Base-by-base conservation (phyloP, 2,329 filamentous ascomycete species). In the Calonectria hawksworthii region DNA sequence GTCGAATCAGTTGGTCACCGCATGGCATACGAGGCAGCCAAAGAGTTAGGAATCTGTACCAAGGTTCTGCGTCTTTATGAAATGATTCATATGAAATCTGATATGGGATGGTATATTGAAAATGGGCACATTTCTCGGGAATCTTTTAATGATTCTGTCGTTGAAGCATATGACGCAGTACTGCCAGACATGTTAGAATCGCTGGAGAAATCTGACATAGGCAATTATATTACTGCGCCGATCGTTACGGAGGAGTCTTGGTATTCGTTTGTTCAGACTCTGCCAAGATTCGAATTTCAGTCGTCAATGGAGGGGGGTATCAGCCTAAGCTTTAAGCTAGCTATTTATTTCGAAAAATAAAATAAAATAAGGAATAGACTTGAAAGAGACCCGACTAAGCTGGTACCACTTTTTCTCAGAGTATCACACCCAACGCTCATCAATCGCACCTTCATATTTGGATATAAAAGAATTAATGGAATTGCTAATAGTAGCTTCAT, bases 21-120 rank as follows among this genome's bases (percentile, higher is more conserved):
- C 10, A 71, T 74, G 68, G 72, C 72, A 26, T 71, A 74, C 21
- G 67, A 74, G 26, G 61, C 59, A 11, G 68, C 59, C n/a, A 23
- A 51, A 11, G 13, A 63, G 9, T 63, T 36, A 14, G 34, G 34
- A 14, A 36, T 63, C 10, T 63, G 59, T 16, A 21, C n/a, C 32
- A 63, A 41, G 14, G 14, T 41, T n/a, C 18, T 63, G 21, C 21
- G 23, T 16, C 18, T 63, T 38, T 63, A 28, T n/a, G 36, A 63
- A 28, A 44, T 14, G 32, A 63, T 63, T 8, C 34, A 38, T 26
- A 38, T 41, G 59, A 38, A 38, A 14, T 13, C 10, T 16, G 59
- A 63, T 16, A 11, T 63, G n/a, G 59, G 59, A 38, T 41, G 34
- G 59, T 41, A 63, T 10, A 41, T 63, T 26, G 34, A 63, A 38